These are phyloP conservation scores for Melaleuca alternifolia DNA, from an alignment of 345 rosid species.

Conservation along the genomic window DNA sequence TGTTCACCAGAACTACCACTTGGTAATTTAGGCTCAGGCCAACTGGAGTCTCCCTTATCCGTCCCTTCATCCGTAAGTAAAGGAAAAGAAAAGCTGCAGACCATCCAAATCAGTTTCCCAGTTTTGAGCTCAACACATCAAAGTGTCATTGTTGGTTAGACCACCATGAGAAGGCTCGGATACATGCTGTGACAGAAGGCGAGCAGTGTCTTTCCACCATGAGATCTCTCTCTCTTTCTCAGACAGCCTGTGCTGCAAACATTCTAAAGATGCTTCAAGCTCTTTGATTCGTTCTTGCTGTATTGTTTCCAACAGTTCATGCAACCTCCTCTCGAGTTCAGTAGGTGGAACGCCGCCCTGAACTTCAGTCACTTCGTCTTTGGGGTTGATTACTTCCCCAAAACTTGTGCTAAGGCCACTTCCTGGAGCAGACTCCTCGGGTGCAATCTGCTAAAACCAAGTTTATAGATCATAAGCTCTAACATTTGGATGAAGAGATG, in stretches of 20 bases:
- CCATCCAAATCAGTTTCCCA: background rate
- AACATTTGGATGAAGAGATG: background rate
- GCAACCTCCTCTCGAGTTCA: constrained; percentile 61
- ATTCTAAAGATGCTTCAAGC: constrained; percentile 44
- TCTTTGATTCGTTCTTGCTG: constrained; percentile 61
- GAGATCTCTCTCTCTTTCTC: constrained; percentile 56
- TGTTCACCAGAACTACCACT: background rate
- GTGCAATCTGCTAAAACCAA: background rate
- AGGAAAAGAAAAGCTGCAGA: background rate
- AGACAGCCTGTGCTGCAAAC: constrained; percentile 26
- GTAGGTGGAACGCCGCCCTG: constrained; percentile 44
- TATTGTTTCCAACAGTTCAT: constrained; percentile 50
- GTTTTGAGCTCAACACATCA: background rate
- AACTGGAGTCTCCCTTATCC: background rate
- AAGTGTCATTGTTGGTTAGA: background rate
- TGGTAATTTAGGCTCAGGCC: fast-evolving
- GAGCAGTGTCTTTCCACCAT: constrained; percentile 79
- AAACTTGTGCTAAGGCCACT: constrained; percentile 8
- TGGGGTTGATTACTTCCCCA: constrained; percentile 26
- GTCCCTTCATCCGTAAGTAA: background rate
- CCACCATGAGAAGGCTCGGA: background rate
- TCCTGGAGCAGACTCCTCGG: background rate
- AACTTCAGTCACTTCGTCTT: background rate
- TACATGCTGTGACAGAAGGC: background rate
- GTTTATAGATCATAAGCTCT: background rate